Base-by-base conservation (phyloP, 2,329 filamentous ascomycete species). In the Sphaerulina populicola region DNA sequence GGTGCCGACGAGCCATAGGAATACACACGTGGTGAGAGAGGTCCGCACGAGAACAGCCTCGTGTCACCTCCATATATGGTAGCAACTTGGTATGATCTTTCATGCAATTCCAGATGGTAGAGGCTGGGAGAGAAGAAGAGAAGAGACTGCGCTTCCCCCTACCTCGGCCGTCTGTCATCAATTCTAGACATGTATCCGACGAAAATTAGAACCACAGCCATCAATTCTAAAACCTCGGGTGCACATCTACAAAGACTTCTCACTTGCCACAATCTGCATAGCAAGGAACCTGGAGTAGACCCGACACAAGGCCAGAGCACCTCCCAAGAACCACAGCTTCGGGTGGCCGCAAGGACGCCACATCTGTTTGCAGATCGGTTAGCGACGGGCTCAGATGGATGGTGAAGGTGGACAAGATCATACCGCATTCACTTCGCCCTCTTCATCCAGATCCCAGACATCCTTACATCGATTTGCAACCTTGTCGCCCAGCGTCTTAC, bases 401-500 rank as follows among this genome's bases (percentile, higher is more conserved):
- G 14, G 2, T 1, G 10, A 7, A 23, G 8, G 27, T 33, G 1
- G 10, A 31, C 15, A 39, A 10, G 18, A 11, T 57, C 47, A 52
- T 50, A 58, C 52, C 6, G 57, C 60, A 47, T 64, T 67, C 15
- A 67, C 50, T 52, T 69, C 66, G 10, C 65, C 64, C 55, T 72
- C 70, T 1, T 62, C 61, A 44, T 72, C 68, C n/a, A 73, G 42
- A 44, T 63, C 64, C 63, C 69, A 71, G 8, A 71, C 66, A 49
- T 82, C 79, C 2, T 70, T 69, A 4, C 81, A 74, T 23, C 72
- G 71, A 46, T 80, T 76, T 0, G 79, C 81, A 8, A 86, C 71
- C 14, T 75, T 72, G 29, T 82, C 74, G 0, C 83, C 84, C 48
- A 87, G 74, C 15, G 84, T 77, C 30, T 72, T 71, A n/a, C 78